Base-by-base conservation (phyloP, 2,329 filamentous ascomycete genomes). In the Cordyceps tenuipes region DNA sequence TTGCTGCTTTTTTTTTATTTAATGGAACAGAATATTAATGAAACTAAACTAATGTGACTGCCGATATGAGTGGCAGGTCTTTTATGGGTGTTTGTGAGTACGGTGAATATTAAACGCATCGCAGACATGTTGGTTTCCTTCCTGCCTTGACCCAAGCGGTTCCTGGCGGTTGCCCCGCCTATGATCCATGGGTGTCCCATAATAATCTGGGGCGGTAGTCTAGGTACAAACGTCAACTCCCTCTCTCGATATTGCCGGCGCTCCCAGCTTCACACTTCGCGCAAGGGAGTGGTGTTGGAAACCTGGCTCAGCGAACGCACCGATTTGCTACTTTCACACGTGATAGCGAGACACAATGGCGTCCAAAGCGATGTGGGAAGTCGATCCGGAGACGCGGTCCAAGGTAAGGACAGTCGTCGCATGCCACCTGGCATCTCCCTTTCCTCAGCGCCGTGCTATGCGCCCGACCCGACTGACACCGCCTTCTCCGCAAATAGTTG, bases 381-480 rank as follows among this genome's bases (percentile, higher is more conserved):
- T 99, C 66, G 94, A 99, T 76, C 94, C 94, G 53, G 93, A 97
- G 80, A 97, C 93, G 63, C 86, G 91, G 76, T 91, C 89, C 71
- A 97, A 97, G 85, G 92, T 95, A 77, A 68, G 53, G 39, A 53
- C 54, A 51, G 36, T 29, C 60, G 59, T 60, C 36, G 34, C 44
- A 61, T 47, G 51, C 29, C 50, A 23, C 17, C 50, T 49, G 8
- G 29, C 15, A 13, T n/a, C 34, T 55, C 55, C 55, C 55, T 54
- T 53, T 36, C 49, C 43, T 43, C 31, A 21, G 17, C 36, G 17
- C 36, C 57, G 59, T 52, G 39, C 26, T 55, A 51, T 43, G 23
- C n/a, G 13, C 39, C 34, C 54, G 57, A 53, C 61, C 26, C 55
- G 60, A 61, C 62, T 64, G 61, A 66, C 59, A 15, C 51, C 21